Evolutionary conservation across 345 rosid species (phyloP), one percentile per base, ranked within the genome.

Genomic region (Populus euphratica): DNA sequence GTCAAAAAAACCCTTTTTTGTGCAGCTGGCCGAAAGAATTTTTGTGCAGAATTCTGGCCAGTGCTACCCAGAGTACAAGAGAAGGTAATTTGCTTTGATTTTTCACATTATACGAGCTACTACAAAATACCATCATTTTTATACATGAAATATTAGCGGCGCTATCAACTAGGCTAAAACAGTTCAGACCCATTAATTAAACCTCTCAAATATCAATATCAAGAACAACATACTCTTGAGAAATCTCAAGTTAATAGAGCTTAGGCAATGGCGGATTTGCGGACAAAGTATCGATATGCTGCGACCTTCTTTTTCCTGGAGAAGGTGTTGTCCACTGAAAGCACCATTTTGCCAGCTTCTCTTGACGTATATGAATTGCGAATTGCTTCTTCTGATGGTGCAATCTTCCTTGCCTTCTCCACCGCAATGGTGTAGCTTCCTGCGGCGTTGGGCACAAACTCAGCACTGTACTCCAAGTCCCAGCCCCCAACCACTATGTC

Each of bases 401-500:
- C 74, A 74, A 93, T 73, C 78, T 87, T 92, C 79, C 87, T 86
- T 0, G 90, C 83, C 80, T 91, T 96, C 86, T 93, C 97, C 0
- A 96, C 97, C 0, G 94, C 97, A 1, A 96, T 87, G 5, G 86
- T 87, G 86, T 96, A 93, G 88, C 98, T 87, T 23, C 83, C 93
- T 73, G 87, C 89, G 1, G 90, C 93, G 21, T 85, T 90, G 10
- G 99, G 99, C 69, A 92, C 92, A 76, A 92, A 96, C 85, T 96
- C 99, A 35, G 97, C 97, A 9, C 92, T 93, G 86, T 96, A 96
- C 78, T 96, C 99, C 85, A 96, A 77, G 18, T 96, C 99, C 99
- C 99, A 96, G 31, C 97, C 99, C 39, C 99, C 99, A 13, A 96
- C 99, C 36, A 89, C 98, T 44, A 96, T 86, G 76, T 96, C 99